phyloP scores from a whole-genome alignment of 345 rosid genomes.

The Lenwebbia sp. region DNA sequence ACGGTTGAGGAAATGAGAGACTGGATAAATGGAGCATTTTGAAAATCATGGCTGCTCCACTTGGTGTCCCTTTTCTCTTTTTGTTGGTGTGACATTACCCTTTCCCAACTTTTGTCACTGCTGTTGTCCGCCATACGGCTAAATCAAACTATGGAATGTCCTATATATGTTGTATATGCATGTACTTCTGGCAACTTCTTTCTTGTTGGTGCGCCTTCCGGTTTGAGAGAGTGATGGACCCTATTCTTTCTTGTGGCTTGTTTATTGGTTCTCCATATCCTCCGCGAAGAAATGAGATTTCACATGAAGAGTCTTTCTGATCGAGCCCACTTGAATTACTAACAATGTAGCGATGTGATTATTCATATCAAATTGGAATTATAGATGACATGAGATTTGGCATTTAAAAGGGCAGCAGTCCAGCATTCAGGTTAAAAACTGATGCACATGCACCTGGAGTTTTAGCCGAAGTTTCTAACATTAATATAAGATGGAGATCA shows the following conservation, averaged over 20 bases:
- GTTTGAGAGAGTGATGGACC: not conserved
- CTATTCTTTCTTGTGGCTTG: not conserved
- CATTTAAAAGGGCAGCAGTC: not conserved
- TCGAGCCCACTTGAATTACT: not conserved
- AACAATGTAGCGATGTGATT: not conserved
- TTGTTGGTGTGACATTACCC: not conserved
- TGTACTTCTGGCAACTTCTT: not conserved
- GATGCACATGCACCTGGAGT: not conserved
- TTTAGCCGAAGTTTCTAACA: not conserved
- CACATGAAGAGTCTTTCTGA: not conserved
- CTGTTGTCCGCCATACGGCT: not conserved
- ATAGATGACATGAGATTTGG: not conserved
- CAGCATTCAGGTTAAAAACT: not conserved
- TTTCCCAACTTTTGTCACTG: not conserved
- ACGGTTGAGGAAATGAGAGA: not conserved
- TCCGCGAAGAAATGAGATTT: not conserved
- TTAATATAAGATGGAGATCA: not conserved
- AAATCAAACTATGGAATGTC: not conserved
- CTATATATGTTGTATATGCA: not conserved
- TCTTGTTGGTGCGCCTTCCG: not conserved
- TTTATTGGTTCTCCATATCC: not conserved
- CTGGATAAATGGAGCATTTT: not conserved
- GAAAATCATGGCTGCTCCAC: not conserved
- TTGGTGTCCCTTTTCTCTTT: not conserved
- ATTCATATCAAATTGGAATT: not conserved